phyloP scores from a whole-genome alignment of 192 early-diverging fungal species.

The Powellomyces hirtus region DNA sequence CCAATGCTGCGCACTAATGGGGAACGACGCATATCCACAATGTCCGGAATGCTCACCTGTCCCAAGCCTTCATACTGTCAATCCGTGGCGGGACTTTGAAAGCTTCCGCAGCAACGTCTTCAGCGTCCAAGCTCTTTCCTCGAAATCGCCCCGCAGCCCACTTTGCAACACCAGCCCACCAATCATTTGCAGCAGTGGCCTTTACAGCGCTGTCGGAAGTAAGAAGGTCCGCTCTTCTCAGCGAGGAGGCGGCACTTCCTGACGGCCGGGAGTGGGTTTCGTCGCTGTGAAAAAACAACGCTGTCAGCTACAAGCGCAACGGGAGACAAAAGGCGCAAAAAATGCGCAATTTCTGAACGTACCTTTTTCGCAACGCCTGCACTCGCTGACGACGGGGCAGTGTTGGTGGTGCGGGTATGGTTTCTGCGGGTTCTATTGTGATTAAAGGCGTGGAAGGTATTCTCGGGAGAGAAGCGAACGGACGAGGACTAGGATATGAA shows the following conservation, averaged over 20 bases:
- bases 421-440: too few species aligned
- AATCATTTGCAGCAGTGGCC: too few species aligned
- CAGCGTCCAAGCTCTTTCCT: too few species aligned
- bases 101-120: too few species aligned
- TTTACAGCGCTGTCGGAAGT: not conserved
- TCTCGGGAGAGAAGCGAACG: not conserved
- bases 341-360: not conserved
- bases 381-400: not conserved
- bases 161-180: slow-evolving; percentile 10
- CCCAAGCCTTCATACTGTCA: too few species aligned
- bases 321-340: too few species aligned
- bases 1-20: too few species aligned
- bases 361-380: not conserved
- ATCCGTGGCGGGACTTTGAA: too few species aligned
- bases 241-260: not conserved
- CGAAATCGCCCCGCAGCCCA: slow-evolving; percentile 5
- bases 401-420: not conserved
- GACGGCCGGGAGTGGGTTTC: not conserved
- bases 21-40: too few species aligned
- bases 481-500: not conserved
- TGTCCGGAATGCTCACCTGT: too few species aligned
- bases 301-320: too few species aligned
- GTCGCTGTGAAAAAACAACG: not conserved
- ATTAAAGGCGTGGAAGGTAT: not conserved
- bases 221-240: not conserved